Base-by-base conservation (phyloP, 306 rosid genomes). In the Cajanus cajan region DNA sequence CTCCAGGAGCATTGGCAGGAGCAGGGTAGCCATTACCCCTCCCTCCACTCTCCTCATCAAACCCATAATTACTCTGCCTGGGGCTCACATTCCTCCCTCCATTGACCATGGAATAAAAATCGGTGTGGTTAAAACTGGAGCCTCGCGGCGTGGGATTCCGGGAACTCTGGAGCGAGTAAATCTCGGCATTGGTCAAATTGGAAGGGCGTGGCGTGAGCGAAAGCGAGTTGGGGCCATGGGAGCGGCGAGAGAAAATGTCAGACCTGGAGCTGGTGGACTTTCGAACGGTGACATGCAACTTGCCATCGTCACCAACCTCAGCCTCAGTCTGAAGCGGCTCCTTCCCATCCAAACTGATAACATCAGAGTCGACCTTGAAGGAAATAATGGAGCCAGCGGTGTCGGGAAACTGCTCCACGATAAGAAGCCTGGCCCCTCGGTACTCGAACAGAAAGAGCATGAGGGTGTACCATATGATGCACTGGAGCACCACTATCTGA, bases 91-190 rank as follows among this genome's bases (percentile, higher is more conserved):
- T 81, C 63, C 85, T 86, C 8, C 87, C 90, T 71, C 84, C 87
- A 78, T 85, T 88, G 28, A 87, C 87, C 91, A 89, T 85, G 4
- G 96, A 87, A 18, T 83, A 93, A 58, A 91, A 90, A 70, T 93
- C 98, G 0, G 93, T 82, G 13, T 91, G 96, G 41, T 90, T 93
- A 44, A 93, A 93, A 76, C 96, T 93, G 0, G 98, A 93, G 0
- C 98, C 96, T 64, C 98, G 82, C 0, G 98, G 98, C 0, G 98
- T 93, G 0, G 98, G 98, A 50, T 91, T 93, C 73, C 98, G 84
- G 0, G 98, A 91, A 0, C 88, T 81, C 50, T 91, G 98, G 7
- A 93, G 88, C 0, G 96, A 91, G 55, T 93, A 93, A 63, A 93
- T 93, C 89, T 93, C 96, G 0, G 96, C 96, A 82, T 91, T 91